Evolutionary conservation across 2,329 filamentous ascomycete species (phyloP).

Genomic region (Pseudocercospora pini-densiflorae): DNA sequence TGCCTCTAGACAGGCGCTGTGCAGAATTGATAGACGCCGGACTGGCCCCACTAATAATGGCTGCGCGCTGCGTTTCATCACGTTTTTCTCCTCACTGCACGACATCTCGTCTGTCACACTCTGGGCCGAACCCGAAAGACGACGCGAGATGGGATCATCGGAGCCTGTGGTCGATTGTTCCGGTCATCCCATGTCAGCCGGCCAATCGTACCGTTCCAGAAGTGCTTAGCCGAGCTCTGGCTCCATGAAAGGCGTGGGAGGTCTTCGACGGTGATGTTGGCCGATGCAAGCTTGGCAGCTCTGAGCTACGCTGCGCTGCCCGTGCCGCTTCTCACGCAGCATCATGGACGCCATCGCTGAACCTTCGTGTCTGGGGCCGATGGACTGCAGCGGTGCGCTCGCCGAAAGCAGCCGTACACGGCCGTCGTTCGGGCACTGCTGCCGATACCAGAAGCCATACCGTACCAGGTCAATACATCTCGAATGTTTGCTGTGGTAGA

Average conservation of each 20-base stretch:
- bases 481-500: neutral
- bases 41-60: neutral
- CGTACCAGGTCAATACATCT: too few species aligned
- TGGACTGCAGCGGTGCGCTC: neutral
- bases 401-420: neutral
- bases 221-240: constrained; percentile 1
- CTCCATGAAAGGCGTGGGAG: neutral
- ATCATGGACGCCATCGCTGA: neutral
- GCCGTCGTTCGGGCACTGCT: neutral
- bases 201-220: neutral
- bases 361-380: constrained; percentile 1
- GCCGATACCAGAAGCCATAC: neutral
- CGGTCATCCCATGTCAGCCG: constrained; percentile 6
- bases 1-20: neutral
- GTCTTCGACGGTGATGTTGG: neutral
- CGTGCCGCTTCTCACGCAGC: neutral
- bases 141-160: neutral
- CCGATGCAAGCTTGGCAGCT: neutral
- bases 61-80: neutral
- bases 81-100: constrained; percentile 5
- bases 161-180: neutral
- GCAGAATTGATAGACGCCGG: neutral
- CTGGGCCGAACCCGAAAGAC: neutral
- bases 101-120: constrained; percentile 8
- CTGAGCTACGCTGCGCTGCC: neutral